phyloP scores from a whole-genome alignment of 1,284 basidiomycete genomes.

The Porogramme epimiltina region DNA sequence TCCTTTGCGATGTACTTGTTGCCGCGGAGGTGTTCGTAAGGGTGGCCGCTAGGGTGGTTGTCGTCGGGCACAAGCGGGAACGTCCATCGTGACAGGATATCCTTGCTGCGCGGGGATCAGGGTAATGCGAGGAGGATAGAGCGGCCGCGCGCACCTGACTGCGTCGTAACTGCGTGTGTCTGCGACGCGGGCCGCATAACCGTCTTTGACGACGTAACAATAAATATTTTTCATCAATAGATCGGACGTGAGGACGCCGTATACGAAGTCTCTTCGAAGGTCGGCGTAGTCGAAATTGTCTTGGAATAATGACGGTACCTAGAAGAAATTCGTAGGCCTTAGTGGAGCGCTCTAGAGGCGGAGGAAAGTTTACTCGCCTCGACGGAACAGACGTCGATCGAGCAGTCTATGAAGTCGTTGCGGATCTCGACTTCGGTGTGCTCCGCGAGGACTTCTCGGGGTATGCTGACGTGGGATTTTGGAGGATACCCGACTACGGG shows the following conservation, averaged over 20 bases:
- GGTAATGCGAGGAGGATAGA: neutral
- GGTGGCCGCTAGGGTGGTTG: constrained; percentile 80
- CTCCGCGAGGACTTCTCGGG: constrained; percentile 66
- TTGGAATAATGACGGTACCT: constrained; percentile 96
- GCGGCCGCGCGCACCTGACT: constrained; percentile 61
- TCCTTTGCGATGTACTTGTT: constrained; percentile 86
- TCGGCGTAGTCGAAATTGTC: constrained; percentile 99
- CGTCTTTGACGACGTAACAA: constrained; percentile 83
- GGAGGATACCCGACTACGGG: constrained; percentile 66
- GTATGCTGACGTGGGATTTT: constrained; percentile 60
- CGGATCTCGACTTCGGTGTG: constrained; percentile 82
- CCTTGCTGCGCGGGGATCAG: constrained; percentile 58
- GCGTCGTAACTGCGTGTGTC: constrained; percentile 91
- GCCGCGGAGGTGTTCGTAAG: constrained; percentile 83
- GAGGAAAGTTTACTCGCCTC: constrained; percentile 53
- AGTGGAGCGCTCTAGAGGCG: constrained; percentile 1
- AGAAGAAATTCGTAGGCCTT: neutral
- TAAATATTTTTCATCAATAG: constrained; percentile 94
- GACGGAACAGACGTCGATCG: constrained; percentile 91
- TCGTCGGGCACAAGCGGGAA: constrained; percentile 95
- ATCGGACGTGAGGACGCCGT: constrained; percentile 96
- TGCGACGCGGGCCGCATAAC: constrained; percentile 87
- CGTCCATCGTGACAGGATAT: constrained; percentile 90
- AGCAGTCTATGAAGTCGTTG: constrained; percentile 87
- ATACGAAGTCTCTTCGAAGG: constrained; percentile 90